Evolutionary conservation across 257 asterid genomes (phyloP).

Genomic region (Petunia axillaris): DNA sequence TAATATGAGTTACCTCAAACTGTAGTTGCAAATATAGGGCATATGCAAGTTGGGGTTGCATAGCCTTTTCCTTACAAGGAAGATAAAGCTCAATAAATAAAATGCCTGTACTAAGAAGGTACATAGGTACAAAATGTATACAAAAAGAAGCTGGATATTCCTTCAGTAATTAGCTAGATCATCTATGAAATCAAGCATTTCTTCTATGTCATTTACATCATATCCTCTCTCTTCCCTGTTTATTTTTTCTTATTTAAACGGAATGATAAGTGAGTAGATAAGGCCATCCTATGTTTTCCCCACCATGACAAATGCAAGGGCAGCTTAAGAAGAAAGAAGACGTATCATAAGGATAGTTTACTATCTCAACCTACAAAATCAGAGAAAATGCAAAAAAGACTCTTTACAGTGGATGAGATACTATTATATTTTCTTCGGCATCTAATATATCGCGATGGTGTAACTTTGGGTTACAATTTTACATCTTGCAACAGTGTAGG

Average conservation of each 20-base stretch:
- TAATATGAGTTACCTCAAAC: background rate
- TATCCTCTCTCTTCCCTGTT: slow-evolving; percentile 1
- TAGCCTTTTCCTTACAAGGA: too few species aligned
- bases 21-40: slow-evolving; percentile 1
- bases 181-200: too few species aligned
- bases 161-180: too few species aligned
- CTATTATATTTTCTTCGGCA: background rate
- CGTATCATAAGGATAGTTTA: background rate
- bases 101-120: too few species aligned
- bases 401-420: background rate
- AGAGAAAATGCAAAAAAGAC: background rate
- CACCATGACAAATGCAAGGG: background rate
- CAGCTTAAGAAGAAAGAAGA: background rate
- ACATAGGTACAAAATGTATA: too few species aligned
- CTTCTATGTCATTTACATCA: too few species aligned
- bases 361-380: background rate
- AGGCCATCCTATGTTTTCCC: background rate
- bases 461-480: background rate
- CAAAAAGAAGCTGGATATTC: too few species aligned
- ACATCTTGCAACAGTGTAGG: background rate
- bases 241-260: background rate
- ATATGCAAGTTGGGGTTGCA: background rate
- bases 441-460: background rate
- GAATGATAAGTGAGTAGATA: slow-evolving; percentile 6
- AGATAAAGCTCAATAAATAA: too few species aligned